Evolutionary conservation across 2,329 filamentous ascomycete species (phyloP).

Genomic region (Ceratocystis papillata): DNA sequence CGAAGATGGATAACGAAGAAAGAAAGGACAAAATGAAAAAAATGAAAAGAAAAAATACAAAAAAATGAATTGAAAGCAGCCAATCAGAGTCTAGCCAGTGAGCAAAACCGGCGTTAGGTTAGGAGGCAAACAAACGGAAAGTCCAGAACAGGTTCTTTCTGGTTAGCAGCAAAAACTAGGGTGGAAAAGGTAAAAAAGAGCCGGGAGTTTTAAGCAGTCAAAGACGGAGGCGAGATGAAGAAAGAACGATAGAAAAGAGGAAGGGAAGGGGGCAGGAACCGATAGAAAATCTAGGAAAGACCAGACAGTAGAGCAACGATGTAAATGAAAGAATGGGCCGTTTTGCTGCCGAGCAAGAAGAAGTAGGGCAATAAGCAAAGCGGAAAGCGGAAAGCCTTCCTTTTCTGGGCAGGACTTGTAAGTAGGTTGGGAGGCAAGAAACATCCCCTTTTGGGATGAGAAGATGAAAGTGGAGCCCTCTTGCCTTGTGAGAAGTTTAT

Average conservation of each 20-base stretch:
- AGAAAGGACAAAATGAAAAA: background rate
- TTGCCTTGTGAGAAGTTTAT: background rate
- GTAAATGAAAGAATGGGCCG: constrained; percentile 15
- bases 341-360: constrained; percentile 9
- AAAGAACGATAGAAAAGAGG: constrained; percentile 1
- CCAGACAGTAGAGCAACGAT: constrained; percentile 16
- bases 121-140: background rate
- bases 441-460: background rate
- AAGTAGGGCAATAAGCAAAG: constrained; percentile 5
- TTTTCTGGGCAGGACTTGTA: background rate
- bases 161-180: background rate
- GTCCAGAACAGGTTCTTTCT: constrained; percentile 4
- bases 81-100: background rate
- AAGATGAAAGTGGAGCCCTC: background rate
- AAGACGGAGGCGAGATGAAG: constrained; percentile 16
- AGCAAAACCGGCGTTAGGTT: background rate
- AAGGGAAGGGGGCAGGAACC: background rate
- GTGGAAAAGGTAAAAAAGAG: background rate
- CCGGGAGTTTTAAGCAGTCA: background rate
- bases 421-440: background rate
- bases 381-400: background rate
- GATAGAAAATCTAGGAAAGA: constrained; percentile 3
- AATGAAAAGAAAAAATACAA: background rate
- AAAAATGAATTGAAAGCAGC: background rate
- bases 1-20: background rate